These are phyloP conservation scores for Martensiomyces pterosporus DNA, from an alignment of 192 early-diverging fungal species.

Conservation along the genomic window DNA sequence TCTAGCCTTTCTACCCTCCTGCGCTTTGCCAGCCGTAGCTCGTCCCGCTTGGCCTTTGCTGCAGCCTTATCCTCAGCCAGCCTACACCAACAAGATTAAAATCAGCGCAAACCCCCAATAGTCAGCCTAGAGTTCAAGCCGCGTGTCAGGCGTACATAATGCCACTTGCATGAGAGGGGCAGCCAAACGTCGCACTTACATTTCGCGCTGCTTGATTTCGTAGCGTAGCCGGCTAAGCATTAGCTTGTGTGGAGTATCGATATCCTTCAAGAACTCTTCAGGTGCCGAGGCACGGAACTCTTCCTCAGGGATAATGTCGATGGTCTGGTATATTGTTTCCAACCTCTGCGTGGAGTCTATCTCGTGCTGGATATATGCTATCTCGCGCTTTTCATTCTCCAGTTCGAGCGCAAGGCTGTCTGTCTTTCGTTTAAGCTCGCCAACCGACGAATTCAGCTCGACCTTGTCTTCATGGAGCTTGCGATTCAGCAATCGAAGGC, in stretches of 20 bases:
- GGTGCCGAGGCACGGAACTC: conserved; percentile 28
- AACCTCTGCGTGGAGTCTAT: conserved; percentile 35
- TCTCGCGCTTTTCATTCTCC: conserved; percentile 34
- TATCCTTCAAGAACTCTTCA: conserved; percentile 20
- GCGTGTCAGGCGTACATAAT: too few relatives aligned
- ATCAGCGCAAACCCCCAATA: background rate
- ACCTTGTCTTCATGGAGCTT: conserved; percentile 30
- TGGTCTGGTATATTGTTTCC: conserved; percentile 49
- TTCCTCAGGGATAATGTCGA: conserved; percentile 27
- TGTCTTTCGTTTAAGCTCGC: conserved; percentile 24
- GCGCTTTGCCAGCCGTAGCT: conserved; percentile 33
- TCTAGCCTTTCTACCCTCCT: conserved; percentile 39
- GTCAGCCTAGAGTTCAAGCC: background rate
- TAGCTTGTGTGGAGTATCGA: conserved; percentile 37
- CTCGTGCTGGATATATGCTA: conserved; percentile 33
- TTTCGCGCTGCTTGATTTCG: conserved; percentile 41
- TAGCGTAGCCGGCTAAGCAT: conserved; percentile 45
- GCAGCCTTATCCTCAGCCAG: conserved; percentile 15
- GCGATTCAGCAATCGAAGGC: conserved; percentile 34
- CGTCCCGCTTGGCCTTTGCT: conserved; percentile 26
- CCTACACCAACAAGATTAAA: conserved; percentile 7
- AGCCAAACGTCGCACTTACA: conserved; percentile 1
- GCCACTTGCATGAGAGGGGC: background rate
- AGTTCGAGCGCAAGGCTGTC: conserved; percentile 32
- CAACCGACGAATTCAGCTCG: conserved; percentile 17